Evolutionary conservation across 768 basidiomycete species (phyloP).

Genomic region (Lyophyllum decastes): DNA sequence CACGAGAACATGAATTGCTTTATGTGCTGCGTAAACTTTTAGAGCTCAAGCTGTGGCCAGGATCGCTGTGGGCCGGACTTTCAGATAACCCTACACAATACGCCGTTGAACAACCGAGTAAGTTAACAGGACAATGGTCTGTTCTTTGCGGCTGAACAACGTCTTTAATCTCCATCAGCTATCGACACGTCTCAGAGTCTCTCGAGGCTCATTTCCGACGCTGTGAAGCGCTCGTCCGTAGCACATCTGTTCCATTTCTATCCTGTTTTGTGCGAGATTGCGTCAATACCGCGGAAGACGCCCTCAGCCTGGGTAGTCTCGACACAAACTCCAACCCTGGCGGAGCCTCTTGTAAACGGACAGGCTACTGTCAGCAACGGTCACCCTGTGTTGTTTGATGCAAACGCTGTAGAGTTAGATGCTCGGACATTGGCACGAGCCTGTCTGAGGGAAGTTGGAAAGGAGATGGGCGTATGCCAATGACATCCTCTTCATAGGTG

Average conservation of each 20-base stretch:
- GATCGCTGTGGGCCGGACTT: slow-evolving; percentile 74
- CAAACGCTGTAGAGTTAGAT: slow-evolving; percentile 54
- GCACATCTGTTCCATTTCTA: slow-evolving; percentile 93
- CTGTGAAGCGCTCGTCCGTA: slow-evolving; percentile 70
- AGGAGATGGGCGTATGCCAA: slow-evolving; percentile 61
- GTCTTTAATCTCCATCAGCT: slow-evolving; percentile 26
- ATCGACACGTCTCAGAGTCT: slow-evolving; percentile 47
- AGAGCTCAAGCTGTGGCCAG: slow-evolving; percentile 70
- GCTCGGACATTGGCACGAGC: slow-evolving; percentile 65
- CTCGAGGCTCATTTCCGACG: slow-evolving; percentile 62
- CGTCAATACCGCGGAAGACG: slow-evolving; percentile 65
- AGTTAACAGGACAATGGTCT: slow-evolving; percentile 14
- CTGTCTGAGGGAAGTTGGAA: slow-evolving; percentile 70
- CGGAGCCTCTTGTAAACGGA: slow-evolving; percentile 4
- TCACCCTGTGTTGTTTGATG: slow-evolving; percentile 18
- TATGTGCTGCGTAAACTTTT: slow-evolving; percentile 82
- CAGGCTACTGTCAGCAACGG: slow-evolving; percentile 10
- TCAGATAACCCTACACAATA: slow-evolving; percentile 64
- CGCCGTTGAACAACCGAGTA: slow-evolving; percentile 60
- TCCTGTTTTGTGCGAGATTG: slow-evolving; percentile 74
- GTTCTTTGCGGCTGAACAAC: not conserved
- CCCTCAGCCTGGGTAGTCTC: slow-evolving; percentile 66
- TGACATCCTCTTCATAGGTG: not conserved
- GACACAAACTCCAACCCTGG: slow-evolving; percentile 9
- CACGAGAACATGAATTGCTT: slow-evolving; percentile 86